A percentile compares a stretch with the other conserved stretches of the same genome.
phyloP scores from a whole-genome alignment of 164 flowering plant species.

The Taxillus chinensis region DNA sequence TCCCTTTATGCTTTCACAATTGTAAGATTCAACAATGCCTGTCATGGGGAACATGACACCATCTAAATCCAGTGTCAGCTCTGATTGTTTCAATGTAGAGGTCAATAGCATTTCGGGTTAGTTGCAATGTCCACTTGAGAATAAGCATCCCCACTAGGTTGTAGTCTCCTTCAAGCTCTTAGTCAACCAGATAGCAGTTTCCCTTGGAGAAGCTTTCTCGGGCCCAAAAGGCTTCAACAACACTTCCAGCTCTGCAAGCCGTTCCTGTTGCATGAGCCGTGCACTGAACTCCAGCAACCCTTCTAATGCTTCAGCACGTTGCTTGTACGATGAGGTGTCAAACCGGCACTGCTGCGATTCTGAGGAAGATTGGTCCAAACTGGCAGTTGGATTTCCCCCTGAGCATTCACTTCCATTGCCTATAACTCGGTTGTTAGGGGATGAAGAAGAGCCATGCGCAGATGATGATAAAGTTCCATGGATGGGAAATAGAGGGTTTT shows the following conservation, averaged over 20 bases:
- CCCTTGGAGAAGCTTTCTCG: slow-evolving; percentile 89
- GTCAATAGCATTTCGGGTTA: too few relatives aligned
- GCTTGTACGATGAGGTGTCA: slow-evolving; percentile 81
- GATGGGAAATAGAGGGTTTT: slow-evolving; percentile 37
- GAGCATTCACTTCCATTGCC: slow-evolving; percentile 43
- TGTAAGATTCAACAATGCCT: too few relatives aligned
- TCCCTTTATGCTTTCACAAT: too few relatives aligned
- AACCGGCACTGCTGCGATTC: slow-evolving; percentile 46
- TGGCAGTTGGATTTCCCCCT: slow-evolving; percentile 41
- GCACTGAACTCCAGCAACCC: slow-evolving; percentile 97
- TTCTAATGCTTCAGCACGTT: slow-evolving; percentile 93
- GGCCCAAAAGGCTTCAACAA: slow-evolving; percentile 92
- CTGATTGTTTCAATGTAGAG: neutral
- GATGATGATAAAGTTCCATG: slow-evolving; percentile 36
- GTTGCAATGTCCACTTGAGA: too few relatives aligned
- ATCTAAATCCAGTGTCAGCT: neutral
- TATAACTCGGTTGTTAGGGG: slow-evolving; percentile 18
- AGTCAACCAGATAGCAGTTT: slow-evolving; percentile 96
- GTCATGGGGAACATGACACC: neutral
- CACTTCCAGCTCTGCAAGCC: slow-evolving; percentile 82
- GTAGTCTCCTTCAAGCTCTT: slow-evolving; percentile 86
- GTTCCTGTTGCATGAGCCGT: slow-evolving; percentile 60
- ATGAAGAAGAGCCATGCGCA: slow-evolving; percentile 41
- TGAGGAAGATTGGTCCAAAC: slow-evolving; percentile 45
- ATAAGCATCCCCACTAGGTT: neutral